Base-by-base conservation (phyloP, 176 grass and related monocot species). In the Chrysopogon serrulatus region DNA sequence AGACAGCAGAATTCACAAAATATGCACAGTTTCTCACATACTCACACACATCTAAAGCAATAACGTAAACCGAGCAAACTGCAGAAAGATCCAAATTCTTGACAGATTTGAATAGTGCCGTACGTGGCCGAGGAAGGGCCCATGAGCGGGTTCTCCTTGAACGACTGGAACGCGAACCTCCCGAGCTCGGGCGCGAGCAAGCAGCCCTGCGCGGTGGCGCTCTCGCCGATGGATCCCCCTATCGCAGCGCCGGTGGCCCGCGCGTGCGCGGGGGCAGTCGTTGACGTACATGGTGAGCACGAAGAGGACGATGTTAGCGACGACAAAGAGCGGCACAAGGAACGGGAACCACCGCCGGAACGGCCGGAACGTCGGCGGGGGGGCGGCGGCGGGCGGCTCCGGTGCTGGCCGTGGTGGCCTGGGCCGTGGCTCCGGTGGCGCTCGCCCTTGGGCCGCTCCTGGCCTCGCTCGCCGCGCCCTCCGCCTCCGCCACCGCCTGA, bases 161-260 rank as follows among this genome's bases (percentile, higher is more conserved):
- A 83, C 28, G 96, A 87, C 83, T 99, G 96, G 93, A 99, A 99
- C 49, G 96, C 85, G 93, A 94, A 99, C 73, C 96, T 83, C 18
- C 96, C 96, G 27, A 99, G 85, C 24, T 90, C 76, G 48, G 18
- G 66, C 24, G 68, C 61, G 11, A 86, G 76, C 87, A 77, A 87
- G 71, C 88, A 90, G 8, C 73, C 84, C 73, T 76, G 85, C 90
- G 84, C 33, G 19, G 48, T 70, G 72, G 67, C 66, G 39, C 64
- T 69, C 78, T 48, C 53, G 17, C 81, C 80, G 39, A 48, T 45
- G 49, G 88, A 75, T 44, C 84, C 90, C 51, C 85, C 83, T 23
- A 90, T 90, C 59, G 76, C 92, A 17, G 37, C 48, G 54, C 80
- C 73, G 65, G 86, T 32, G 79, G 18, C 61, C 35, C 54, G 56